phyloP scores from a whole-genome alignment of 2,329 filamentous ascomycete species.

The Alternaria postmessia region DNA sequence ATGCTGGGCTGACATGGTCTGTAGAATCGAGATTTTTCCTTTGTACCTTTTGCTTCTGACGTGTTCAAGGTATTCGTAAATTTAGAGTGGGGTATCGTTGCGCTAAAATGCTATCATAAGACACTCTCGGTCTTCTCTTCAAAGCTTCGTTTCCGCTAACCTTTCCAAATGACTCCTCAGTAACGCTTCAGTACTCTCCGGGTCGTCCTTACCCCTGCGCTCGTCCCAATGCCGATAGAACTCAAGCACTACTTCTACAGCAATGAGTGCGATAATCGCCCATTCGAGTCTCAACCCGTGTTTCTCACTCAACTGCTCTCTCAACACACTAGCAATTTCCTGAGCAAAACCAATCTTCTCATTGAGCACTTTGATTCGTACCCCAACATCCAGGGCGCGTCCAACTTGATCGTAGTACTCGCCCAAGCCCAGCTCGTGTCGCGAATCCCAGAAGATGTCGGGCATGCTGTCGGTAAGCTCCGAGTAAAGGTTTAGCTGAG shows the following conservation, averaged over 20 bases:
- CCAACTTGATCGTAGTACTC: constrained; percentile 96
- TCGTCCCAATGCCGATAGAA: constrained; percentile 77
- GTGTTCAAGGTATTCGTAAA: constrained; percentile 2
- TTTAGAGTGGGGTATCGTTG: constrained; percentile 35
- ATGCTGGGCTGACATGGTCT: constrained; percentile 21
- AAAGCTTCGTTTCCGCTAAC: constrained; percentile 9
- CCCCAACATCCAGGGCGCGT: constrained; percentile 86
- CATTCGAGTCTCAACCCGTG: constrained; percentile 88
- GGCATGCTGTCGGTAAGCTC: constrained; percentile 94
- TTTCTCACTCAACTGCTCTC: constrained; percentile 89
- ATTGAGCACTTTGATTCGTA: constrained; percentile 89
- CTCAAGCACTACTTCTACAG: constrained; percentile 91
- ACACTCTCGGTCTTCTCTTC: neutral
- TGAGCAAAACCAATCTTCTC: constrained; percentile 98
- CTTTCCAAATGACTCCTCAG: constrained; percentile 49
- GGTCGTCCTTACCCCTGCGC: constrained; percentile 54
- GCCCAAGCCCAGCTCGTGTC: constrained; percentile 87
- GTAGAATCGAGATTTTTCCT: constrained; percentile 37
- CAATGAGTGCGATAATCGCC: constrained; percentile 94
- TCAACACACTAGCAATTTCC: constrained; percentile 88
- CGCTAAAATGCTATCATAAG: constrained; percentile 6
- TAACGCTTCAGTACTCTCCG: constrained; percentile 52
- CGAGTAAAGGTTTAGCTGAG: constrained; percentile 94
- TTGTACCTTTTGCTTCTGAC: constrained; percentile 19
- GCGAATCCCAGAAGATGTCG: constrained; percentile 95